A percentile compares a stretch with the other conserved stretches of the same genome.
phyloP scores from a whole-genome alignment of 148 eudicot species.

The Talinum fruticosum region DNA sequence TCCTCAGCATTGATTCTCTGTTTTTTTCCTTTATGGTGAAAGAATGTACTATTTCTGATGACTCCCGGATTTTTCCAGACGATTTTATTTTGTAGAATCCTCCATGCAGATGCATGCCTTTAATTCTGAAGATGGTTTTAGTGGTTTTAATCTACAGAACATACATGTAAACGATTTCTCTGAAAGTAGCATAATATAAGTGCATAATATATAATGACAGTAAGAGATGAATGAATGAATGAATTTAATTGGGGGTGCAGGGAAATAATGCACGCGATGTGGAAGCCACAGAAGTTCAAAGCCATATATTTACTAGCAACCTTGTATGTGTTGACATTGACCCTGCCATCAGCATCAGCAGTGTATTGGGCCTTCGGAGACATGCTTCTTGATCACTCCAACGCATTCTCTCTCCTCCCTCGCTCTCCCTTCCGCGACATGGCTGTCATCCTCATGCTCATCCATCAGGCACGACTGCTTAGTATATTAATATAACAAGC shows the following conservation, averaged over 20 bases:
- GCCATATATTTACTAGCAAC: constrained; percentile 76
- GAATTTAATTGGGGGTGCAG: constrained; percentile 40
- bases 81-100: no score
- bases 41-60: constrained; percentile 1
- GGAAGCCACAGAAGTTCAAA: constrained; percentile 95
- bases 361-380: constrained; percentile 93
- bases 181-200: no score
- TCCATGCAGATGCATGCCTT: no score
- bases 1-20: not conserved
- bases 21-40: not conserved
- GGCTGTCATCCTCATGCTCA: constrained; percentile 90
- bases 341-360: constrained; percentile 81
- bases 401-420: constrained; percentile 82
- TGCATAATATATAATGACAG: not conserved
- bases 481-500: no score
- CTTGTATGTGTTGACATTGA: constrained; percentile 65
- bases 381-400: constrained; percentile 73
- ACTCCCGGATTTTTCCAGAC: not conserved
- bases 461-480: constrained; percentile 59
- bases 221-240: no score
- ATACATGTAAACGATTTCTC: no score
- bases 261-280: constrained; percentile 93
- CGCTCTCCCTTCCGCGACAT: constrained; percentile 68
- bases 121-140: no score
- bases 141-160: no score